Percentiles rank a stretch among this genome's conserved stretches.
Conservation (phyloP, 2,329 filamentous ascomycete genomes). For the Plectosphaerella cucumerina region DNA sequence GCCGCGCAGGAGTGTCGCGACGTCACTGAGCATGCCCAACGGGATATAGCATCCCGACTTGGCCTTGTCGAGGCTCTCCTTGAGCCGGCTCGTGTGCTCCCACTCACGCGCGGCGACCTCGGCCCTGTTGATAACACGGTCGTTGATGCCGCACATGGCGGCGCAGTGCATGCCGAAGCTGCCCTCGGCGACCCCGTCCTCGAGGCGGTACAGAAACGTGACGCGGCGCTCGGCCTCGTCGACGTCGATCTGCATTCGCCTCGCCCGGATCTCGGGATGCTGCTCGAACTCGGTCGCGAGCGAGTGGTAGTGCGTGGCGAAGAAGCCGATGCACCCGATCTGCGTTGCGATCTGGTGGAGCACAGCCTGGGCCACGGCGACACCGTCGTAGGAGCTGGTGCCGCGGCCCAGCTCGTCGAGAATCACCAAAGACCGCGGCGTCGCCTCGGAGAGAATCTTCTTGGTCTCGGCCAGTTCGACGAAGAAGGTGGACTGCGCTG, state of each 20-base stretch:
- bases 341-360: conserved; percentile 94
- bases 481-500: conserved; percentile 96
- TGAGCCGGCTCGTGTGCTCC: conserved; percentile 90
- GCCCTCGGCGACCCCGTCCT: conserved; percentile 89
- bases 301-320: conserved; percentile 96
- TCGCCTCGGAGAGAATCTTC: conserved; percentile 94
- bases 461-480: conserved; percentile 96
- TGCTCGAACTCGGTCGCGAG: conserved; percentile 84
- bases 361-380: conserved; percentile 93
- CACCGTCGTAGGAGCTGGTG: conserved; percentile 92
- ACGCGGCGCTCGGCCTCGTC: conserved; percentile 80
- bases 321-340: conserved; percentile 91
- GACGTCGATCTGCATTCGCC: conserved; percentile 92
- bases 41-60: conserved; percentile 78
- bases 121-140: conserved; percentile 76
- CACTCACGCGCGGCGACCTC: conserved; percentile 87
- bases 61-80: conserved; percentile 80
- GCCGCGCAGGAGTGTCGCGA: conserved; percentile 70
- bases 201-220: conserved; percentile 94
- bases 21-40: conserved; percentile 81
- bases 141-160: conserved; percentile 92
- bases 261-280: conserved; percentile 82
- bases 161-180: conserved; percentile 99
- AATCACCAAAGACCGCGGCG: conserved; percentile 89
- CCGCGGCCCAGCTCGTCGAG: conserved; percentile 94